Conservation (phyloP, 176 grass and related monocot genomes). For the Bothriochloa decipiens region DNA sequence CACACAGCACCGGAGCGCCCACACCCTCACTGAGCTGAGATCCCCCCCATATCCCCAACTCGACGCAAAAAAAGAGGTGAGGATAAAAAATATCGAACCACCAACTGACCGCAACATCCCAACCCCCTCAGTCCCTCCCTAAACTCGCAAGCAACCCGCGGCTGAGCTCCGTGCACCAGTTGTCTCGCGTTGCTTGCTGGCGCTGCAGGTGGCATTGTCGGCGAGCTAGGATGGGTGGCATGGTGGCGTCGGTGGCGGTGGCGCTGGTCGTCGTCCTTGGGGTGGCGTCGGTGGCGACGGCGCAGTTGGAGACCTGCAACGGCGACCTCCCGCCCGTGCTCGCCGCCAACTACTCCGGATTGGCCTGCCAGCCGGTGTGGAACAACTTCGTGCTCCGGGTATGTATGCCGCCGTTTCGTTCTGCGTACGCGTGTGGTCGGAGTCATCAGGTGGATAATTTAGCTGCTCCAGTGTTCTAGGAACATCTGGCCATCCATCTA, state of each 20-base stretch:
- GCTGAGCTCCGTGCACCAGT: neutral
- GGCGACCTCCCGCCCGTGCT: constrained; percentile 54
- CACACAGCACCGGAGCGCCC: constrained; percentile 20
- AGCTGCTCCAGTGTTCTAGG: neutral
- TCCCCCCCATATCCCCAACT: constrained; percentile 12
- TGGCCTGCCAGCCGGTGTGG: constrained; percentile 83
- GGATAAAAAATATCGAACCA: constrained; percentile 16
- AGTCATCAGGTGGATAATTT: neutral
- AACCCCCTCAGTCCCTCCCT: neutral
- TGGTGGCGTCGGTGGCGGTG: constrained; percentile 28
- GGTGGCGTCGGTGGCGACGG: constrained; percentile 36
- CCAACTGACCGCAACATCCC: constrained; percentile 61
- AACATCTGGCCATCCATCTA: no score
- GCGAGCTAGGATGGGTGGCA: constrained; percentile 16
- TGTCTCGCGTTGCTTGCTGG: neutral
- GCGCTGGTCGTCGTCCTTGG: constrained; percentile 22
- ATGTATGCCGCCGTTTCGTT: neutral
- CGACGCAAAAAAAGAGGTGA: neutral
- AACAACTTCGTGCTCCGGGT: constrained; percentile 96
- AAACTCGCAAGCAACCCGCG: constrained; percentile 32
- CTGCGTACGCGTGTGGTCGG: neutral
- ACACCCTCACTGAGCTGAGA: neutral
- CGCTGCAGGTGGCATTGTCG: neutral
- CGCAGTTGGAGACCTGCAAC: constrained; percentile 63
- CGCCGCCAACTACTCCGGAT: constrained; percentile 65